Percentiles rank a stretch among this genome's conserved stretches.
Conservation (phyloP, 495 filamentous ascomycete species). For the Beverwykella pulmonaria region DNA sequence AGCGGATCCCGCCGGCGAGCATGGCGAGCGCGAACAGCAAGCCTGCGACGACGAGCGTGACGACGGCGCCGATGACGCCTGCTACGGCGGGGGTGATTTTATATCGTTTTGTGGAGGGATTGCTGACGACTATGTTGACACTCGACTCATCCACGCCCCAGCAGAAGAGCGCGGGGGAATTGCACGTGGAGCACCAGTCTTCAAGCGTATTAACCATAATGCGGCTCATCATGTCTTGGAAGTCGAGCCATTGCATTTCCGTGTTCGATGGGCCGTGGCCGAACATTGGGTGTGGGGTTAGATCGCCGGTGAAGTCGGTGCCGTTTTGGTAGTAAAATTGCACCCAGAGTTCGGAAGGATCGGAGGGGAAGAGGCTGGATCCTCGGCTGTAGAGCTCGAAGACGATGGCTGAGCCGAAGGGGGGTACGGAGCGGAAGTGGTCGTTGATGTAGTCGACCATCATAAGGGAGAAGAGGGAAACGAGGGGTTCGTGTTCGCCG, state of each 20-base stretch:
- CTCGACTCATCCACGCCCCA: conserved; percentile 41
- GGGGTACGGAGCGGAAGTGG: conserved; percentile 70
- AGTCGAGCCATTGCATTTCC: conserved; percentile 64
- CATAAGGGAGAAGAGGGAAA: conserved; percentile 71
- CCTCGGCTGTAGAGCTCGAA: conserved; percentile 69
- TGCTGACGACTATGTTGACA: background rate
- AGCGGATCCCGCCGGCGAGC: conserved; percentile 47
- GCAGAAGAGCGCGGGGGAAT: conserved; percentile 63
- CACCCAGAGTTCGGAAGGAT: conserved; percentile 62
- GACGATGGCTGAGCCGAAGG: conserved; percentile 67
- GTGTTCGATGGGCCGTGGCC: conserved; percentile 50
- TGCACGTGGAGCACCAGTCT: conserved; percentile 72
- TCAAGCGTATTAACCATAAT: conserved; percentile 59
- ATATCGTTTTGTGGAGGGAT: background rate
- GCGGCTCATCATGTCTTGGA: conserved; percentile 60
- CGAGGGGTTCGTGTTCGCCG: conserved; percentile 68
- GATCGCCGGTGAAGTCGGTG: conserved; percentile 49
- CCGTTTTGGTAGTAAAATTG: conserved; percentile 80
- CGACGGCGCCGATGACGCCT: conserved; percentile 46
- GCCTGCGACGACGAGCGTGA: conserved; percentile 39
- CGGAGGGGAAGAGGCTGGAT: conserved; percentile 53
- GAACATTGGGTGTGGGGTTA: conserved; percentile 68
- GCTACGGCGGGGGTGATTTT: conserved; percentile 37
- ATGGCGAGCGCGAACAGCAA: conserved; percentile 40
- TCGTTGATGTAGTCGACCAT: conserved; percentile 56